These are phyloP conservation scores for Pythium myriotylum DNA, from an alignment of 352 stramenopile species.

Conservation along the genomic window DNA sequence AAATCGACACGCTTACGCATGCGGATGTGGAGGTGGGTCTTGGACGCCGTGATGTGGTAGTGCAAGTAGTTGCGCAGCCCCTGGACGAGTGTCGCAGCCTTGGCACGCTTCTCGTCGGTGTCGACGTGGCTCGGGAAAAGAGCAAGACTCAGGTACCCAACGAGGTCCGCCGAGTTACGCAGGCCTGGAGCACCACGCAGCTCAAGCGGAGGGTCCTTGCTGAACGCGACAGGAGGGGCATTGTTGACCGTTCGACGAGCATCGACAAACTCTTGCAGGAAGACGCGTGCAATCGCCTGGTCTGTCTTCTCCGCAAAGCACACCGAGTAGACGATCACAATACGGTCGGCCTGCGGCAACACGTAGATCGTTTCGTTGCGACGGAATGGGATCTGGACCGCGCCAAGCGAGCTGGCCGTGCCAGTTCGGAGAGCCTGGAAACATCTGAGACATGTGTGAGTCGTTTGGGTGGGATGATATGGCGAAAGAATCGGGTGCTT, in stretches of 20 bases:
- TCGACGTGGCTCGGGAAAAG: constrained; percentile 92
- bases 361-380: constrained; percentile 88
- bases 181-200: constrained; percentile 71
- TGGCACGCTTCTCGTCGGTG: constrained; percentile 85
- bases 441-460: constrained; percentile 35
- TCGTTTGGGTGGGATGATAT: not conserved
- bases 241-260: constrained; percentile 92
- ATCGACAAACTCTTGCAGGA: constrained; percentile 93
- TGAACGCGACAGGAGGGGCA: constrained; percentile 91
- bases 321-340: constrained; percentile 92
- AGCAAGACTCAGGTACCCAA: constrained; percentile 89
- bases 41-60: constrained; percentile 97
- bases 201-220: constrained; percentile 89
- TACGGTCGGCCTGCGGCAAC: constrained; percentile 83
- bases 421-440: constrained; percentile 78
- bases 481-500: not conserved
- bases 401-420: constrained; percentile 51
- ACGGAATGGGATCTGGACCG: constrained; percentile 86
- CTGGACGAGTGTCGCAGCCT: constrained; percentile 86
- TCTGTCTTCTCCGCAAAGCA: constrained; percentile 95
- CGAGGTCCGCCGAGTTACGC: constrained; percentile 64
- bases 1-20: constrained; percentile 94
- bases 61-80: constrained; percentile 94
- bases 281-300: constrained; percentile 89
- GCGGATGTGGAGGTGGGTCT: constrained; percentile 95